Evolutionary conservation across 306 rosid species (phyloP), one percentile per base, ranked within the genome.

Genomic region (Quercus agrifolia): DNA sequence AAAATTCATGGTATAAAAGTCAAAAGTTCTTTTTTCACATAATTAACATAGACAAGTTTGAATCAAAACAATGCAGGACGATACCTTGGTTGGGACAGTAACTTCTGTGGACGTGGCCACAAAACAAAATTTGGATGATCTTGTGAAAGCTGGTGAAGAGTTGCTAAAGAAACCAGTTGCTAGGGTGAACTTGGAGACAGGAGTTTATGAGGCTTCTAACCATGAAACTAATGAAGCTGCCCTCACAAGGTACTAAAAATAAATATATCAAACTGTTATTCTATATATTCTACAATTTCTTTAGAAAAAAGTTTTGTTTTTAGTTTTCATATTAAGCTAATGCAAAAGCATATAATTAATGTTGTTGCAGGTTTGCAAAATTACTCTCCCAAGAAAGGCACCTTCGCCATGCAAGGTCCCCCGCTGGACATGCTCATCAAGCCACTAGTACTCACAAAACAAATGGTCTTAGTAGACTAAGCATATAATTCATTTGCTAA

Each of bases 151-250:
- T 1, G 93, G 97, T 3, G 72, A 82, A 44, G 54, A 52, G 0
- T 23, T 91, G 4, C 75, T 89, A 85, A 19, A 73, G 54, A 79
- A 88, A 70, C 75, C 68, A 14, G 90, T 89, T 70, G 54, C 77
- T 1, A 86, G 85, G 33, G 61, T 81, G 66, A 80, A 89, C 75
- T 72, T 79, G 19, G 72, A 76, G 19, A 86, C 85, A 6, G 90
- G 92, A 49, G 61, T 19, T 8, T 87, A 70, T 5, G 84, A 85
- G 56, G 44, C 76, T 23, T 3, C 21, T 70, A 17, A 35, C 19
- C 8, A 64, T 1, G 92, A 79, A 58, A 87, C 88, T 44, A 91
- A 91, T 69, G 83, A 70, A 25, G 41, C 79, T 61, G 93, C 96
- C 79, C 89, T 91, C 28, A 25, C 18, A 31, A 88, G 89, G 92